A percentile compares a stretch with the other conserved stretches of the same genome.
Evolutionary conservation across 805 yeast species (phyloP).

Genomic region (Danielia reshetovae): DNA sequence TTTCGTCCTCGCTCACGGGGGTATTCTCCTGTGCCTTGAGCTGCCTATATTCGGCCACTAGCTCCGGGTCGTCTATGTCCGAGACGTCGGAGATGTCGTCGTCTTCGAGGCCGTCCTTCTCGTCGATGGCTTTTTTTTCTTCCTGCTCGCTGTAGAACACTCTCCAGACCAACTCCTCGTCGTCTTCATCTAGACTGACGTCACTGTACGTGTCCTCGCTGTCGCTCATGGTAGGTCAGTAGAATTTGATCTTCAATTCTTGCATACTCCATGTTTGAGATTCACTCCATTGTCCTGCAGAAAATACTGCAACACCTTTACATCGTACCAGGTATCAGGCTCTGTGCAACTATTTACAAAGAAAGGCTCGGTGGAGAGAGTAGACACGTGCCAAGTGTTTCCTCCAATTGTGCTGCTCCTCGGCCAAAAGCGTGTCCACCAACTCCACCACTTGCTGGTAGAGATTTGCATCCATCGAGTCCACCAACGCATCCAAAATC

Average conservation of each 20-base stretch:
- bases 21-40: slow-evolving; percentile 30
- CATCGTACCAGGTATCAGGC: no score
- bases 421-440: slow-evolving; percentile 10
- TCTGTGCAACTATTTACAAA: no score
- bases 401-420: slow-evolving; percentile 13
- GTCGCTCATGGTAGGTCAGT: slow-evolving; percentile 11
- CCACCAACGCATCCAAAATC: slow-evolving; percentile 9
- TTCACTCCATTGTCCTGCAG: no score
- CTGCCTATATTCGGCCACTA: slow-evolving; percentile 27
- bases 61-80: slow-evolving; percentile 21
- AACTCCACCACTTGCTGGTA: slow-evolving; percentile 5
- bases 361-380: no score
- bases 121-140: slow-evolving; percentile 8
- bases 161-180: slow-evolving; percentile 41
- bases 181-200: slow-evolving; percentile 42
- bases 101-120: slow-evolving; percentile 12
- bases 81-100: slow-evolving; percentile 12
- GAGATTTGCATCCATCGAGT: neutral
- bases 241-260: no score
- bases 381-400: slow-evolving; percentile 7
- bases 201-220: slow-evolving; percentile 25
- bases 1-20: slow-evolving; percentile 46
- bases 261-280: no score
- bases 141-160: slow-evolving; percentile 34
- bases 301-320: no score